Conservation (phyloP, 1,284 basidiomycete species). For the Moniliophthora roreri region DNA sequence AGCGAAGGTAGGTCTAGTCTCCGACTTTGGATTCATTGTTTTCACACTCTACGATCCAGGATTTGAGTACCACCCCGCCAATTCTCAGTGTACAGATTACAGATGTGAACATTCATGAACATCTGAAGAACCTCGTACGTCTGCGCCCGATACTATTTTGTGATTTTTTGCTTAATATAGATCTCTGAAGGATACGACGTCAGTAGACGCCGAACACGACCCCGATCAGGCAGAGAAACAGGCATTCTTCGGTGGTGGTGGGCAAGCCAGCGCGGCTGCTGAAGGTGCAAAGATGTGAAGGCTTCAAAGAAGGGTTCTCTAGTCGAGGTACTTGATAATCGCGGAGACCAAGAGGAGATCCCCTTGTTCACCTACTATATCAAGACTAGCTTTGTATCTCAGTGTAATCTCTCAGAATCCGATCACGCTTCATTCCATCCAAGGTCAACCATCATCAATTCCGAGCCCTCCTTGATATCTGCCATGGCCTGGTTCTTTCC, state of each 20-base stretch:
- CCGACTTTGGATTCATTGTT: neutral
- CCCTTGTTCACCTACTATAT: too few relatives aligned
- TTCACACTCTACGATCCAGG: conserved; percentile 1
- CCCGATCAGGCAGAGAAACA: neutral
- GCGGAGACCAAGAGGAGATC: too few relatives aligned
- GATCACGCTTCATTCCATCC: too few relatives aligned
- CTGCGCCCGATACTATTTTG: neutral
- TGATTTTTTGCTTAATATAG: neutral
- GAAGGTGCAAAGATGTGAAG: neutral
- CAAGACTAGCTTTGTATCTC: too few relatives aligned
- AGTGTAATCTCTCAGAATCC: too few relatives aligned
- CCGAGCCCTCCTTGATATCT: too few relatives aligned
- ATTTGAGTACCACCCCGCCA: conserved; percentile 8
- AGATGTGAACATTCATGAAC: conserved; percentile 27
- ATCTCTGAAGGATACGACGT: conserved; percentile 17
- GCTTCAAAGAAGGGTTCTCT: too few relatives aligned
- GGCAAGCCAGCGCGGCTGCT: neutral
- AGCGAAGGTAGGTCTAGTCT: conserved; percentile 36
- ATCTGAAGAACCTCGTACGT: conserved; percentile 16
- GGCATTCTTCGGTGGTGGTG: conserved; percentile 1
- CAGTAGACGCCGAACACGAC: conserved; percentile 10
- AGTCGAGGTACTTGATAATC: too few relatives aligned
- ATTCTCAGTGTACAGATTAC: conserved; percentile 24
- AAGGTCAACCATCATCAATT: too few relatives aligned
- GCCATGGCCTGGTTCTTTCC: too few relatives aligned